Evolutionary conservation across 345 rosid species (phyloP), one percentile per base, ranked within the genome.

Genomic region (Carallia brachiata): DNA sequence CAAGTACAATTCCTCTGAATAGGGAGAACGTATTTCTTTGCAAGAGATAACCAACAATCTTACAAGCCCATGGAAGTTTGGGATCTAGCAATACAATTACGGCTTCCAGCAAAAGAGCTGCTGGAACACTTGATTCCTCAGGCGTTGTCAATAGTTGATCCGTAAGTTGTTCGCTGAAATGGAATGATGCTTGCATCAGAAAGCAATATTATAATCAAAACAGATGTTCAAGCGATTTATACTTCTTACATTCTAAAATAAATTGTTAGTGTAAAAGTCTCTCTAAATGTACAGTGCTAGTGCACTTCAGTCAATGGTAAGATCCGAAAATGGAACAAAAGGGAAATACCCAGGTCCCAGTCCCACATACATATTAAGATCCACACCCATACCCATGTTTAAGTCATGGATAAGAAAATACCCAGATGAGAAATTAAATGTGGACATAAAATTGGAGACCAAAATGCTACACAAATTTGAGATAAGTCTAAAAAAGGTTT

Each of bases 61-160:
- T 87, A 82, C 96, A 95, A 75, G 77, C 90, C 98, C 98, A 92
- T 61, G 98, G 99, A 77, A 85, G 87, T 83, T 83, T 84, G 74
- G 92, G 86, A 82, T 90, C 91, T 67, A 90, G 77, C 78, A 95
- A 80, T 67, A 84, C 65, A 52, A 78, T 76, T 62, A 87, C 78
- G 69, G 89, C 84, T 81, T 89, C 94, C 68, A 96, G 84, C 83
- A 96, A 81, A 63, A 85, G 67, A 68, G 81, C 69, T 61, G 85
- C 75, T 63, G 90, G 71, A 61, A 44, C 67, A 80, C 74, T 73
- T 63, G 82, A 74, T 65, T 85, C 90, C 65, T 75, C 72, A 6
- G 77, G 74, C 61, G 84, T 78, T 69, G 63, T 75, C 69, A 83
- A 70, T 67, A 89, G 84, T 62, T 87, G 90, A 71, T 87, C 90